phyloP scores from a whole-genome alignment of 331 rosid genomes.

The Quercus phellos region DNA sequence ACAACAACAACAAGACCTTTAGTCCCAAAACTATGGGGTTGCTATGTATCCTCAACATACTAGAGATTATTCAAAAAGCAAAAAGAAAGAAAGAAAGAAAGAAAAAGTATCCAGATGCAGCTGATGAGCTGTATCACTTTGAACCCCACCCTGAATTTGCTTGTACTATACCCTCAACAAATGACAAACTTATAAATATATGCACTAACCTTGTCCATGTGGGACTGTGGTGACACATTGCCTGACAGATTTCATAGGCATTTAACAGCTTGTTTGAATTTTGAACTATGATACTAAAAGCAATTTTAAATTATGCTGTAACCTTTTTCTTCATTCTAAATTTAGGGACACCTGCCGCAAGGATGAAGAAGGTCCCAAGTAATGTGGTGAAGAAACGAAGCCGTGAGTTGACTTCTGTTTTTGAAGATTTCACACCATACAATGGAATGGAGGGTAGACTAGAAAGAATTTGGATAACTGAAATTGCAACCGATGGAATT shows the following conservation, averaged over 20 bases:
- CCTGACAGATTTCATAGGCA: neutral
- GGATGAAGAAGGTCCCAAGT: slow-evolving; percentile 95
- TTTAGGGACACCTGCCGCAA: slow-evolving; percentile 95
- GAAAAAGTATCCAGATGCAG: no score
- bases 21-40: no score
- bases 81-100: no score
- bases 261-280: neutral
- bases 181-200: neutral
- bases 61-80: no score
- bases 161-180: no score
- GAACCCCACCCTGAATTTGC: no score
- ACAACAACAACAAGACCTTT: no score
- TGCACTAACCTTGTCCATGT: neutral
- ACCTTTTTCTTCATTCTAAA: neutral
- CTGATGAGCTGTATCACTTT: no score
- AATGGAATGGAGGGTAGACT: slow-evolving; percentile 79
- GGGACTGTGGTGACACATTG: neutral
- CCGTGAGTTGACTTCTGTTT: slow-evolving; percentile 82
- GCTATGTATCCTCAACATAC: no score
- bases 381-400: slow-evolving; percentile 83
- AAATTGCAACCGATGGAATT: slow-evolving; percentile 80
- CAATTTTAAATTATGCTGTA: neutral
- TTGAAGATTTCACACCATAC: slow-evolving; percentile 89
- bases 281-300: neutral
- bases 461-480: slow-evolving; percentile 96